Evolutionary conservation across 1,284 basidiomycete species (phyloP).

Genomic region (Peniophora sp.): DNA sequence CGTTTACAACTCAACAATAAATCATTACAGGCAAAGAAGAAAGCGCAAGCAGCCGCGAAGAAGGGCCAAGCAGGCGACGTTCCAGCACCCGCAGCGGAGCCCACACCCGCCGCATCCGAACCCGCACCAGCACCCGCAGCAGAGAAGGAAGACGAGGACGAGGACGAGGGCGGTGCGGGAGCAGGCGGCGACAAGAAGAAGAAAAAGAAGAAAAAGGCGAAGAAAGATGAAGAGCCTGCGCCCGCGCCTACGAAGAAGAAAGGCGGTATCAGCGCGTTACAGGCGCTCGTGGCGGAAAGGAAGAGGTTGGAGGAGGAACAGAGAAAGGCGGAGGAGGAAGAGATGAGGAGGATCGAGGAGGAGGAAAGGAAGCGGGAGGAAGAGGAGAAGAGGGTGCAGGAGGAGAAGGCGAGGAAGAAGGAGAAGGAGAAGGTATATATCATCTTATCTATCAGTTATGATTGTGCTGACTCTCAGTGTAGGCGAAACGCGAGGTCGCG

Average conservation of each 20-base stretch:
- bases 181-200: constrained; percentile 60
- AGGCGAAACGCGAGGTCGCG: constrained; percentile 79
- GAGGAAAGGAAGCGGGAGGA: constrained; percentile 75
- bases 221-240: constrained; percentile 62
- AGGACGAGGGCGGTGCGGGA: constrained; percentile 39
- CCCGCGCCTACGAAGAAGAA: constrained; percentile 60
- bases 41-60: constrained; percentile 85
- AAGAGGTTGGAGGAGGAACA: constrained; percentile 82
- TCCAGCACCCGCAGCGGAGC: constrained; percentile 14
- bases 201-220: constrained; percentile 85
- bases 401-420: constrained; percentile 79
- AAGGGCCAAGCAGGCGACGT: constrained; percentile 35
- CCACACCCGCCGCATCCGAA: constrained; percentile 18
- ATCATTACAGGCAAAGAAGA: constrained; percentile 78
- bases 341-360: constrained; percentile 72
- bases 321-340: constrained; percentile 61
- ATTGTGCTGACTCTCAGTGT: constrained; percentile 7
- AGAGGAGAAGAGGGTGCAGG: constrained; percentile 69
- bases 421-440: constrained; percentile 81
- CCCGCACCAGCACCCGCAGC: constrained; percentile 28
- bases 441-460: constrained; percentile 3
- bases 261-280: constrained; percentile 60
- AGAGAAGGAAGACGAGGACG: constrained; percentile 50
- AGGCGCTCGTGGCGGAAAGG: constrained; percentile 86
- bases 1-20: constrained; percentile 5